Evolutionary conservation across 1,284 basidiomycete species (phyloP), one percentile per base, ranked within the genome.

Genomic region (Puccinia triticina): DNA sequence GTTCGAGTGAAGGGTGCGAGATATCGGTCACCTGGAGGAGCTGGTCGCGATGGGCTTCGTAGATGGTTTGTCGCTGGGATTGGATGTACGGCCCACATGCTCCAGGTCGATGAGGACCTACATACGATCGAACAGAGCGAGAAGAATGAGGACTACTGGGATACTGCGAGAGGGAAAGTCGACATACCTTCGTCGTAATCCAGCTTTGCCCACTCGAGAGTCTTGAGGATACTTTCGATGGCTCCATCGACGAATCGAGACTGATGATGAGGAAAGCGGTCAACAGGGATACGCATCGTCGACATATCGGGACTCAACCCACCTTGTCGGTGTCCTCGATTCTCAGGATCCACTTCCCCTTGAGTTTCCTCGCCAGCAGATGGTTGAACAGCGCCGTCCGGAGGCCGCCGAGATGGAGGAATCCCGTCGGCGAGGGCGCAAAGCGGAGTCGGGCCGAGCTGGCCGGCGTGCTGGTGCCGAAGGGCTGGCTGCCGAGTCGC

Each of bases 261-360:
- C 94, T 96, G 84, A 67, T 34, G 32, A 40, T 29, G 43, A 74
- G 53, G 23, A 72, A 76, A 74, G 40, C 32, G 37, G 29, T 50
- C 7, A 3, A 23, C 26, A 29, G n/a, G 10, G 46, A 16, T 16
- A 69, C 26, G n/a, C 14, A 37, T 32, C 11, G 29, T 67, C 34
- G 14, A 2, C 4, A 53, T 59, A 10, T 29, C 43, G 59, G 59
- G 8, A 18, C 14, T 50, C 59, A 48, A 87, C 90, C 84, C 83
- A 94, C 94, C 84, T 90, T 88, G 87, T 99, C 96, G 0, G 97
- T 99, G 87, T 99, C 97, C 87, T 99, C 96, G 66, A 99, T 92
- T 53, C 97, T 89, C 83, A 98, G 88, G 50, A 98, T 91, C 93
- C 94, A 98, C 85, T 92, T 92, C 1, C 95, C 96, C 1, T 91